Base-by-base conservation (phyloP, 345 rosid species). In the Citrus hindsii region DNA sequence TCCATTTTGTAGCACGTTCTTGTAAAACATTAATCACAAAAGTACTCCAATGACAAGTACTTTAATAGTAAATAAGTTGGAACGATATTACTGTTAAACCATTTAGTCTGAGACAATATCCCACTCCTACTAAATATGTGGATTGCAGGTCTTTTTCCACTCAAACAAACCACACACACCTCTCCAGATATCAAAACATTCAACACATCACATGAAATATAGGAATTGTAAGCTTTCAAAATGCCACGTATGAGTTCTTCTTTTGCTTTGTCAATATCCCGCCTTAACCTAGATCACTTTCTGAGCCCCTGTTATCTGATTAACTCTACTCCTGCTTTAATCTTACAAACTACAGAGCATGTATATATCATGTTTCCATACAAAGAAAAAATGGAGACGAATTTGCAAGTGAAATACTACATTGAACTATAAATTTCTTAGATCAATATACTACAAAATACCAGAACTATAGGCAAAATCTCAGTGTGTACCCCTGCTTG, bases 401-500 rank as follows among this genome's bases (percentile, higher is more conserved):
- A 32, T 33, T 42, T 33, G 58, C 65, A 77, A 75, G 32, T 65
- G 9, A 65, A 65, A 22, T 12, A 46, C 28, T 51, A 21, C 18
- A 64, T 51, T 76, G 33, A 33, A 14, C 22, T 59, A 28, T 22
- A 72, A 59, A 59, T 4, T 59, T 67, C 12, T 32, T 30, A 30
- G 22, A 38, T 53, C 51, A 67, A 78, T 25, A 24, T 61, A 48
- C 67, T 74, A 81, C 66, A 37, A 22, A 84, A 77, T 78, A 80
- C 83, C 78, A 84, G 59, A 84, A 82, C 80, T 80, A 81, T 12
- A 83, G 75, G 77, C 27, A 84, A 86, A 76, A 82, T 77, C 84
- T 46, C 79, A 85, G 82, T 82, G 71, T 82, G 76, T 81, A 96
- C 99, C 99, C 99, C 79, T 83, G 93, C 85, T 94, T 96, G 82